A percentile compares a stretch with the other conserved stretches of the same genome.
phyloP scores from a whole-genome alignment of 1,284 basidiomycete species.

The Testicularia cyperi region DNA sequence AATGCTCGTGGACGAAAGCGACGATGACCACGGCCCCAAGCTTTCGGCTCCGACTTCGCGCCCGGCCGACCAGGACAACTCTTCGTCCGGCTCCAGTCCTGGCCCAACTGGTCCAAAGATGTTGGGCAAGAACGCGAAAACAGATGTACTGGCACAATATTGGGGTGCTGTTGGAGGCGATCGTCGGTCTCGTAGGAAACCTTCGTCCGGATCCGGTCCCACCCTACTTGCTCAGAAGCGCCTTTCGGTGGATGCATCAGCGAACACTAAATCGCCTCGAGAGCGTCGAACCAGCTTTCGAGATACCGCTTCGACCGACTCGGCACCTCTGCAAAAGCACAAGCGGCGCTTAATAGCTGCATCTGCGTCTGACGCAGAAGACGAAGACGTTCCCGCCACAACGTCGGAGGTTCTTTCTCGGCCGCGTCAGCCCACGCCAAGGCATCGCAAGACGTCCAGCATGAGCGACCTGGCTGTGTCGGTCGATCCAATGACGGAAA shows the following conservation, averaged over 20 bases:
- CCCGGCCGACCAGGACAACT: constrained; percentile 8
- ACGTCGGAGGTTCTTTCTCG: no score
- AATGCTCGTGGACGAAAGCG: constrained; percentile 5
- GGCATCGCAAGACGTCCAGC: constrained; percentile 39
- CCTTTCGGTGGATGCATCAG: constrained; percentile 13
- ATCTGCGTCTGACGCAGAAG: constrained; percentile 32
- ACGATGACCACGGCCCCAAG: constrained; percentile 19
- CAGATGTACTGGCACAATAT: constrained; percentile 53
- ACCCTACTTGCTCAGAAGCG: constrained; percentile 17
- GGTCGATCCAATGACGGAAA: constrained; percentile 7
- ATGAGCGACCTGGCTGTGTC: constrained; percentile 21
- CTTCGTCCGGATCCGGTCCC: constrained; percentile 23
- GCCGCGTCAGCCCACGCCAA: no score
- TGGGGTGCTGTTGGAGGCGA: constrained; percentile 57
- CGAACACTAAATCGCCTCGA: constrained; percentile 7
- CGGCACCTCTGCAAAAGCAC: constrained; percentile 6
- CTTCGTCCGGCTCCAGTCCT: constrained; percentile 30
- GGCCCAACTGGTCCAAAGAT: constrained; percentile 53
- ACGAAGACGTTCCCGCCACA: constrained; percentile 1
- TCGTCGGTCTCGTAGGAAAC: constrained; percentile 36
- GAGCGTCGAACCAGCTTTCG: constrained; percentile 33
- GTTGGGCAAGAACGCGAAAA: constrained; percentile 56
- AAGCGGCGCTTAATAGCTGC: constrained; percentile 29
- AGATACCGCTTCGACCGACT: constrained; percentile 14
- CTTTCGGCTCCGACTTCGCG: constrained; percentile 8